Base-by-base conservation (phyloP, 2,329 filamentous ascomycete species). In the Fusarium liriodendri region DNA sequence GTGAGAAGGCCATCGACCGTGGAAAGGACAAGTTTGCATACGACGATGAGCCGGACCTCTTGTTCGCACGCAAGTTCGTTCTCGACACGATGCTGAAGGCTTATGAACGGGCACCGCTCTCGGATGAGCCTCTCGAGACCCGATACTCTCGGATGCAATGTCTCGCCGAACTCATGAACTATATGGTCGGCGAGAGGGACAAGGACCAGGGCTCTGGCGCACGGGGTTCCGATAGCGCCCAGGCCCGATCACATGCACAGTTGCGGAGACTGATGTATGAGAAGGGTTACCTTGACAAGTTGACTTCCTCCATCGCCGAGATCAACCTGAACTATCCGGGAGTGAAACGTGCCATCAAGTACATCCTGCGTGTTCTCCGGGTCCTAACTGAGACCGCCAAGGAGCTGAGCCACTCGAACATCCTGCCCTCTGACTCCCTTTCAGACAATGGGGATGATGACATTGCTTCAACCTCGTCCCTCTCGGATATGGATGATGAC, bases 181-280 rank as follows among this genome's bases (percentile, higher is more conserved):
- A 94, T 68, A 97, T 99, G 90, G 91, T 98, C 73, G 94, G 92
- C 66, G 94, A 94, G 52, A 93, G 93, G 80, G 90, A 95, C 16
- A 93, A 89, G 77, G 88, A 90, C 18, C 86, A 87, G 54, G 83
- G 84, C 73, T 84, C 83, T 69, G 83, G 82, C 42, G 69, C 76
- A n/a, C 70, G 86, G 81, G 70, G 82, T 77, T 73, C 85, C 63
- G 78, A 87, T 75, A 80, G 81, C 57, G 72, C 81, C 62, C 79
- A 85, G 52, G 80, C 82, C 27, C 85, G 87, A 50, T 95, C 95
- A 9, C 93, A 95, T 72, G 92, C 93, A 77, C 95, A 98, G 79
- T 89, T 99, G 76, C 93, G 94, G 37, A 94, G 95, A 75, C 91
- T 98, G 69, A 99, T 99, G 97, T 98, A 97, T 78, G 97, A 99